Evolutionary conservation across 495 filamentous ascomycete species (phyloP).

Genomic region (Annulohypoxylon maeteangense): DNA sequence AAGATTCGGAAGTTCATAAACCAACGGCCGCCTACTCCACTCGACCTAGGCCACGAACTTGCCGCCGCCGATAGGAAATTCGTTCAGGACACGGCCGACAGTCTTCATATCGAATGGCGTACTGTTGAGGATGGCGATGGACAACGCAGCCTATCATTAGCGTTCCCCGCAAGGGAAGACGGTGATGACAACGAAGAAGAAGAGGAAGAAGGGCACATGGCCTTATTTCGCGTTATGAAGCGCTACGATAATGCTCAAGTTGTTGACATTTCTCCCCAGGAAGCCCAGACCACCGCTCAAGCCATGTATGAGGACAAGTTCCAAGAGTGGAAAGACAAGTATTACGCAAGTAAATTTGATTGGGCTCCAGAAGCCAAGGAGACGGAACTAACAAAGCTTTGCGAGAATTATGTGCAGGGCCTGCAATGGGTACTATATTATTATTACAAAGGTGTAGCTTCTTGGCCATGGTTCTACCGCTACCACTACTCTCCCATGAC

Average conservation of each 20-base stretch:
- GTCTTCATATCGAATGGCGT: constrained; percentile 82
- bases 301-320: constrained; percentile 89
- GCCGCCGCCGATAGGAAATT: constrained; percentile 91
- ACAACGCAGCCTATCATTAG: constrained; percentile 79
- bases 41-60: constrained; percentile 79
- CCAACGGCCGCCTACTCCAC: constrained; percentile 60
- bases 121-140: constrained; percentile 82
- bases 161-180: constrained; percentile 68
- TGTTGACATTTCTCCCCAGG: constrained; percentile 79
- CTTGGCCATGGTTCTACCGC: constrained; percentile 97
- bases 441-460: constrained; percentile 96
- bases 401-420: constrained; percentile 97
- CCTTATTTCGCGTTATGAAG: constrained; percentile 83
- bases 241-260: constrained; percentile 90
- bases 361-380: constrained; percentile 85
- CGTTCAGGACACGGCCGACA: constrained; percentile 85
- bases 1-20: constrained; percentile 82
- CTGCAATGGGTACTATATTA: constrained; percentile 99
- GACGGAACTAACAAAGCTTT: constrained; percentile 80
- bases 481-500: constrained; percentile 99
- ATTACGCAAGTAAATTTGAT: constrained; percentile 89
- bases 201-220: constrained; percentile 87
- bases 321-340: constrained; percentile 88
- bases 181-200: constrained; percentile 69
- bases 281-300: constrained; percentile 79